phyloP scores from a whole-genome alignment of 225 moss, liverwort and hornwort species.

The Sphagnum tenellum region DNA sequence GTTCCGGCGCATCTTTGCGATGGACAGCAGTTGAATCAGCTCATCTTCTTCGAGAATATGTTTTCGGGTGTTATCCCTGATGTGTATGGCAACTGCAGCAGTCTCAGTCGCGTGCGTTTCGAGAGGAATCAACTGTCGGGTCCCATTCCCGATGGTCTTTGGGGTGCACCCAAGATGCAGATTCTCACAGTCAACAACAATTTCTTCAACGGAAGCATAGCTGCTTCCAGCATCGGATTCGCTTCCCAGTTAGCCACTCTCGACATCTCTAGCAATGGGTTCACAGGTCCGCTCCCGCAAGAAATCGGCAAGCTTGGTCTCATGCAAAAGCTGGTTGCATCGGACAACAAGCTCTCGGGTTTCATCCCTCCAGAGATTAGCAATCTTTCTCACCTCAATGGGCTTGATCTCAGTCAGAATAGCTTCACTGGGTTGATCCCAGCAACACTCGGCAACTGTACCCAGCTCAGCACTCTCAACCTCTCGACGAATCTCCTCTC shows the following conservation, averaged over 20 bases:
- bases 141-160: slow-evolving; percentile 39
- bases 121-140: slow-evolving; percentile 52
- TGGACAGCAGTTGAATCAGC: slow-evolving; percentile 28
- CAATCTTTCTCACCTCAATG: slow-evolving; percentile 30
- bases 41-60: slow-evolving; percentile 63
- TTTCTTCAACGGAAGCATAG: slow-evolving; percentile 39
- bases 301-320: slow-evolving; percentile 39
- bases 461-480: slow-evolving; percentile 30
- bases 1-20: slow-evolving; percentile 57
- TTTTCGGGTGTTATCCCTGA: slow-evolving; percentile 54
- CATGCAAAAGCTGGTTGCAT: slow-evolving; percentile 42
- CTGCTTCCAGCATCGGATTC: slow-evolving; percentile 20
- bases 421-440: slow-evolving; percentile 40
- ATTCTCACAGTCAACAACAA: slow-evolving; percentile 50
- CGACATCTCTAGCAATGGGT: slow-evolving; percentile 49
- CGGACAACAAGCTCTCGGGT: slow-evolving; percentile 47
- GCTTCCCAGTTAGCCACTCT: slow-evolving; percentile 28
- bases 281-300: slow-evolving; percentile 41
- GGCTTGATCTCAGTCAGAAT: slow-evolving; percentile 51
- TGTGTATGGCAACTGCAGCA: slow-evolving; percentile 48
- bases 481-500: slow-evolving; percentile 47
- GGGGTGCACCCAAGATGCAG: slow-evolving; percentile 41
- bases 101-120: slow-evolving; percentile 52
- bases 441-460: slow-evolving; percentile 39
- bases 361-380: slow-evolving; percentile 36